These are phyloP conservation scores for Debaryomyces tyrocola DNA, from an alignment of 805 yeast genomes.

Conservation along the genomic window DNA sequence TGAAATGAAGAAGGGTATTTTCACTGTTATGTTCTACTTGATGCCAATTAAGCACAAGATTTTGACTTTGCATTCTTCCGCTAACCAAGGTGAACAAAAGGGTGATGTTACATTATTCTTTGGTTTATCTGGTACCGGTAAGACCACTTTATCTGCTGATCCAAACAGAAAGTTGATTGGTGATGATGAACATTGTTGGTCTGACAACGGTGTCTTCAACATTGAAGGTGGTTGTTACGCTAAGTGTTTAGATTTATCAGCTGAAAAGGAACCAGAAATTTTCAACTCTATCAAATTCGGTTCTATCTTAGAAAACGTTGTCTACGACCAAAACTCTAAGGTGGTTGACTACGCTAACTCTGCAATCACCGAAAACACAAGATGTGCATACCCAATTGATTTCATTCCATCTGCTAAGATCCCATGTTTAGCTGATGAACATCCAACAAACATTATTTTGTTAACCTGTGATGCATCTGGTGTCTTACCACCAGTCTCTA, in stretches of 20 bases:
- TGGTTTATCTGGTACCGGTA: constrained; percentile 97
- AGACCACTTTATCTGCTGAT: constrained; percentile 95
- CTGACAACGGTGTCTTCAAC: constrained; percentile 96
- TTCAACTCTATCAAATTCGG: constrained; percentile 94
- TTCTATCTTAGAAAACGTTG: constrained; percentile 90
- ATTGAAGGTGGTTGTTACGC: constrained; percentile 99
- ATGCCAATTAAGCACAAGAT: constrained; percentile 94
- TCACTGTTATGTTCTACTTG: constrained; percentile 97
- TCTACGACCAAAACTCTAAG: constrained; percentile 75
- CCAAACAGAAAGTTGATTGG: constrained; percentile 92
- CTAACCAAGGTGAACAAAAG: constrained; percentile 79
- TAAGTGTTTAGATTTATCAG: constrained; percentile 85
- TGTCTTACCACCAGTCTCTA: constrained; percentile 95
- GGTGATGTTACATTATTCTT: constrained; percentile 94
- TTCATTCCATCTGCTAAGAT: constrained; percentile 94
- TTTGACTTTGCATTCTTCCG: constrained; percentile 91
- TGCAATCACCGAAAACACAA: constrained; percentile 90
- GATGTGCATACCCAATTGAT: constrained; percentile 98
- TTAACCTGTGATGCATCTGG: constrained; percentile 98
- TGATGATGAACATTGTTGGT: constrained; percentile 99
- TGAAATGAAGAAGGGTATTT: constrained; percentile 99
- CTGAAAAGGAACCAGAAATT: constrained; percentile 96
- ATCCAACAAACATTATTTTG: constrained; percentile 89
- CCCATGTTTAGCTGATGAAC: constrained; percentile 87
- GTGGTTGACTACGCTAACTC: constrained; percentile 82